Evolutionary conservation across 345 rosid genomes (phyloP), one percentile per base, ranked within the genome.

Genomic region (Heritiera fomes): DNA sequence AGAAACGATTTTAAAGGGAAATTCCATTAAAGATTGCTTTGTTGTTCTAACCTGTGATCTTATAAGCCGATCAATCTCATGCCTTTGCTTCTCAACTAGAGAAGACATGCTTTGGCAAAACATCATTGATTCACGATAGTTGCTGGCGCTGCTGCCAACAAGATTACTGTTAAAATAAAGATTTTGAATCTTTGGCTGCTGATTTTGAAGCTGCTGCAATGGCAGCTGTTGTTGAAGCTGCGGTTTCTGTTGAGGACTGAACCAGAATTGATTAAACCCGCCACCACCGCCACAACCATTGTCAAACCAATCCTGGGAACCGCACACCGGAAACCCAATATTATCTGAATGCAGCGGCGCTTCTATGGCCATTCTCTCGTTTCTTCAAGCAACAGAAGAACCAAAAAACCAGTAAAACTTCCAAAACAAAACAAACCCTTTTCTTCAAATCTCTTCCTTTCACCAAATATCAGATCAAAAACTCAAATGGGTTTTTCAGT

Each of bases 301-400:
- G 64, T 82, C 88, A 67, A 82, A 74, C 85, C 75, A 80, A 80
- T 87, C 90, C 23, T 87, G 89, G 1, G 84, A 84, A 4, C 84
- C 90, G 38, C 77, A 84, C 23, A 79, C 71, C 1, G 91, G 87
- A 63, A 83, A 80, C 41, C 89, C 87, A n/a, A 77, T 55, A 34
- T 77, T 88, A 60, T 87, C 87, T 5, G 84, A 80, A 82, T 78
- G 81, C 73, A 88, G 71, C 91, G 86, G 92, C 12, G 98, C 91
- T 82, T 89, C 88, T 41, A 93, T 83, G 6, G 98, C 98, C 98
- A 89, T 91, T 53, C n/a, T 64, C 14, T 4, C 8, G 52, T 1
- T 34, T 40, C 63, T 47, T 58, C 66, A 59, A 59, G 18, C 34
- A 63, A 50, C 18, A 4, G 52, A 38, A 61, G 15, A 75, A 30